These are phyloP conservation scores for Nakazawaea pomicola DNA, from an alignment of 805 yeast genomes.

Conservation along the genomic window DNA sequence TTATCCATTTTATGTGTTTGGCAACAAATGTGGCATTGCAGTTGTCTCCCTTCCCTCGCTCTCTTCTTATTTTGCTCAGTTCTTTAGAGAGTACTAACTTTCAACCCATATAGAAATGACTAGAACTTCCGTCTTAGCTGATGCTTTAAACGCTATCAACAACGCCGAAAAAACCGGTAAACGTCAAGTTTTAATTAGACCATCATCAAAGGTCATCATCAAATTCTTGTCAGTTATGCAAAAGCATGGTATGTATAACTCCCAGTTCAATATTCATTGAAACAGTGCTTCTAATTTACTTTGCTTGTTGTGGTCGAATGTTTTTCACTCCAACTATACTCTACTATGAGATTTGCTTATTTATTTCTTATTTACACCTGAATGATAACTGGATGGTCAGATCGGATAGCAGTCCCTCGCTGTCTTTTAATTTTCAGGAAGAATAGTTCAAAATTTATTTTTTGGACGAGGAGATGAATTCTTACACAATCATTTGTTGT, in stretches of 20 bases:
- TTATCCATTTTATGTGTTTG: not conserved
- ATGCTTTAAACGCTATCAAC: slow-evolving; percentile 97
- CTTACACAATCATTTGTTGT: slow-evolving; percentile 54
- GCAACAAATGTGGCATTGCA: too few species aligned
- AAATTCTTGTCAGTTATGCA: slow-evolving; percentile 96
- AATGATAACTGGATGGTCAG: slow-evolving; percentile 98
- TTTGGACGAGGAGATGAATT: slow-evolving; percentile 46
- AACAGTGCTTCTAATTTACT: too few species aligned
- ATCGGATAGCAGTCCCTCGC: slow-evolving; percentile 82
- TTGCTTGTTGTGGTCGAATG: not conserved
- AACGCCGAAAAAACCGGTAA: slow-evolving; percentile 99
- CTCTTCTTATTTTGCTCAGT: not conserved
- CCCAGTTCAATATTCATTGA: not conserved
- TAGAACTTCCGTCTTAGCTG: slow-evolving; percentile 97
- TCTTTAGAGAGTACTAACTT: slow-evolving; percentile 15
- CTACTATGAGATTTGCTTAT: too few species aligned
- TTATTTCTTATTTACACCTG: slow-evolving; percentile 54
- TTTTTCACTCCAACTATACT: slow-evolving; percentile 5
- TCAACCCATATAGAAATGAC: slow-evolving; percentile 59
- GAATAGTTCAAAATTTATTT: slow-evolving; percentile 34
- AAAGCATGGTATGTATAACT: slow-evolving; percentile 73
- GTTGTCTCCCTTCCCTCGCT: not conserved
- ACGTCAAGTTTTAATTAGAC: slow-evolving; percentile 98
- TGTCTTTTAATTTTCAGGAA: slow-evolving; percentile 98
- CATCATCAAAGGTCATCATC: slow-evolving; percentile 97